These are phyloP conservation scores for Fagopyrum homotropicum DNA, from an alignment of 148 eudicot genomes.

Conservation along the genomic window DNA sequence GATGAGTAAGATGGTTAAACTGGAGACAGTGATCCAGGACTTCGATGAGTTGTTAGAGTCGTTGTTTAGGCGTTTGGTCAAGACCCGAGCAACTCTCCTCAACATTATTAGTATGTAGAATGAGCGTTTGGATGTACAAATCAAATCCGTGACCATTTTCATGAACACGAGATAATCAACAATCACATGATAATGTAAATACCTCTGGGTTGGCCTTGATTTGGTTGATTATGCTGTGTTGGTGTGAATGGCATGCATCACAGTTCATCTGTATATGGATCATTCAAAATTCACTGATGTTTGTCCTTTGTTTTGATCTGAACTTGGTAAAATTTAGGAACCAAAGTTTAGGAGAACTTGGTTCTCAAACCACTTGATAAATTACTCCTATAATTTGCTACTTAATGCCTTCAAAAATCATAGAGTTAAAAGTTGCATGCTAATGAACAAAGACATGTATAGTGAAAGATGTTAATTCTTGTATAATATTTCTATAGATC, in stretches of 20 bases:
- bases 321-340: neutral
- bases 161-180: too few species aligned
- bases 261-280: too few species aligned
- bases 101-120: slow-evolving; percentile 22
- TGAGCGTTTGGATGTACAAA: too few species aligned
- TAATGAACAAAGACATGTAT: neutral
- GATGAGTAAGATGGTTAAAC: slow-evolving; percentile 13
- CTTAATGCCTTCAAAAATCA: too few species aligned
- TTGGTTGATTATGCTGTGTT: too few species aligned
- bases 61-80: slow-evolving; percentile 26
- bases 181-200: too few species aligned
- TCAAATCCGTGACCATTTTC: too few species aligned
- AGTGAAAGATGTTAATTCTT: neutral
- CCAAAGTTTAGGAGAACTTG: too few species aligned
- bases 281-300: neutral
- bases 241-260: too few species aligned
- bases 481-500: neutral
- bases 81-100: slow-evolving; percentile 28
- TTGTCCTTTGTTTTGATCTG: neutral
- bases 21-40: slow-evolving; percentile 24
- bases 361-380: too few species aligned
- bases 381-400: too few species aligned
- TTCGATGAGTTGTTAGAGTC: slow-evolving; percentile 25
- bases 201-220: too few species aligned
- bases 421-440: neutral